Base-by-base conservation (phyloP, 768 basidiomycete genomes). In the Terana coerulea region DNA sequence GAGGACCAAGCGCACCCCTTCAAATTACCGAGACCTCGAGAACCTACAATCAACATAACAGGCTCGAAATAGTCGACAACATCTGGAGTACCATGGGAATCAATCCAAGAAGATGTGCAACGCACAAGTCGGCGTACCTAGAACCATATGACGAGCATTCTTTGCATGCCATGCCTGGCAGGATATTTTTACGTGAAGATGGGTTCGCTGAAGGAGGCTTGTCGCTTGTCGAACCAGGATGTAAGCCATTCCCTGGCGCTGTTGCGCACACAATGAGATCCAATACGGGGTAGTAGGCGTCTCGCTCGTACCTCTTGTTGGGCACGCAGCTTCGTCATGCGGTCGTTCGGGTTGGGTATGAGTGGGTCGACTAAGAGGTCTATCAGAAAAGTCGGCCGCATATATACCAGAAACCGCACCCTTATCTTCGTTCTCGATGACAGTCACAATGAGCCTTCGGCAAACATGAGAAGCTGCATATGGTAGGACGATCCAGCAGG, bases 161-260 rank as follows among this genome's bases (percentile, higher is more conserved):
- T 95, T 97, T n/a, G 95, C 92, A 58, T 98, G 95, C 81, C 95
- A 89, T 25, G 95, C 94, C 69, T 98, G 94, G 67, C 95, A 98
- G 3, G 83, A 76, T 33, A 98, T 81, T 0, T 82, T 84, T 25
- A 97, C 89, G 55, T 98, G 84, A 50, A 98, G 73, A 52, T 77
- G 80, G 0, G 97, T 99, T 21, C 97, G 86, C 67, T 97, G 93
- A 31, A 99, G 76, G 14, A 98, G 77, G 11, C 86, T 79, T 1
- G 89, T 95, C 3, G 86, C 91, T 69, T 97, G 95, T 26, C 94
- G 86, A 46, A 86, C 79, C 30, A 98, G 85, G 51, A 95, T 87
- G 56, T 92, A 90, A 0, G 92, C 86, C 17, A 91, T 71, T 1
- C 83, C 88, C 79, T 95, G 92, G 37, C 94, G 90, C 89, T 95